phyloP scores from a whole-genome alignment of 1,284 basidiomycete species.

The Malassezia vespertilionis region DNA sequence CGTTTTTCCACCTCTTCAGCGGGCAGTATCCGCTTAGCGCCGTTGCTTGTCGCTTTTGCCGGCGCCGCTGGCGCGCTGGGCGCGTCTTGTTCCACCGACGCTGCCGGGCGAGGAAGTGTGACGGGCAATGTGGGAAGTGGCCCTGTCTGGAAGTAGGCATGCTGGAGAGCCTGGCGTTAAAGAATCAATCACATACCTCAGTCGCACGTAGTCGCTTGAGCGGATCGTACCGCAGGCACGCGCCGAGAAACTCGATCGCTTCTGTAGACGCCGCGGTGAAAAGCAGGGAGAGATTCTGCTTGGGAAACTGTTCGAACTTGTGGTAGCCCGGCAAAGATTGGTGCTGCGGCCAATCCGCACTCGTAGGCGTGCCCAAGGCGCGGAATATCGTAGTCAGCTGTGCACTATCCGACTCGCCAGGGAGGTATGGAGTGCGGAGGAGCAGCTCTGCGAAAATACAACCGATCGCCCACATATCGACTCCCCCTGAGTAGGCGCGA shows the following conservation, averaged over 20 bases:
- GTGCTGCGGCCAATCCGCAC: slow-evolving; percentile 92
- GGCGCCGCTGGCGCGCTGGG: slow-evolving; percentile 2
- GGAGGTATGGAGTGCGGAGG: slow-evolving; percentile 82
- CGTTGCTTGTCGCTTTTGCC: slow-evolving; percentile 15
- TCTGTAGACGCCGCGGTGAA: slow-evolving; percentile 84
- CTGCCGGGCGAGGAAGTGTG: slow-evolving; percentile 32
- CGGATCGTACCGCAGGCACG: slow-evolving; percentile 76
- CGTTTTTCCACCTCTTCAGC: slow-evolving; percentile 31
- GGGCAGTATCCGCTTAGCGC: slow-evolving; percentile 20
- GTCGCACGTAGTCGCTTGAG: slow-evolving; percentile 64
- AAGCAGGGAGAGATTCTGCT: slow-evolving; percentile 67
- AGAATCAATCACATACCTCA: slow-evolving; percentile 12
- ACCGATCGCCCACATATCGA: slow-evolving; percentile 89
- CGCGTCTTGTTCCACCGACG: slow-evolving; percentile 9
- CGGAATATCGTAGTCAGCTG: slow-evolving; percentile 89
- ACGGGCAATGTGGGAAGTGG: slow-evolving; percentile 32
- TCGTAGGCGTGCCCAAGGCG: slow-evolving; percentile 85
- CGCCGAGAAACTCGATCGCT: slow-evolving; percentile 69
- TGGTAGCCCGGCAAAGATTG: slow-evolving; percentile 49
- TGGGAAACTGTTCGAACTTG: slow-evolving; percentile 55
- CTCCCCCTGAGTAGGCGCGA: slow-evolving; percentile 72
- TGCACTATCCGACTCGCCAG: slow-evolving; percentile 88
- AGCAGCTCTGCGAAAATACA: slow-evolving; percentile 93
- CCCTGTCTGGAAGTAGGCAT: slow-evolving; percentile 32
- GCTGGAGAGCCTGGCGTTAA: slow-evolving; percentile 22